Base-by-base conservation (phyloP, 352 stramenopile genomes). In the Pythium aristosporum region DNA sequence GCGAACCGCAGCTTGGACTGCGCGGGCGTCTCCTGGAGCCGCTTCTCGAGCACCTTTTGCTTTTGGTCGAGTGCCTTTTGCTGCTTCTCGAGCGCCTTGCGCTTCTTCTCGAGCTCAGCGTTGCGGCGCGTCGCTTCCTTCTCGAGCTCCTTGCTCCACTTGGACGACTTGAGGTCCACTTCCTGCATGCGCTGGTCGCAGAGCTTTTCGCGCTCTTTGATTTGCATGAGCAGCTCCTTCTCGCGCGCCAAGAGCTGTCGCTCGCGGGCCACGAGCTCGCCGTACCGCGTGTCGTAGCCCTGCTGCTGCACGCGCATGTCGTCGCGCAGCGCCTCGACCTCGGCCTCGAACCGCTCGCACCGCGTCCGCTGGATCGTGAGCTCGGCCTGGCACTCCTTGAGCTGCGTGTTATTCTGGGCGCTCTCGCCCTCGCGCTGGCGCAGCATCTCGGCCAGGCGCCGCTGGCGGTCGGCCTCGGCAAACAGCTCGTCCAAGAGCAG, bases 401-500 rank as follows among this genome's bases (percentile, higher is more conserved):
- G 49, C 7, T 61, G 20, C 18, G 41, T 25, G 15, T 60, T 48
- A 21, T 57, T 13, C 12, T 69, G 66, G 12, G 58, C 58, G 20
- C 53, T 63, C 30, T 63, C 50, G 41, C 48, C 66, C 9, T 79
- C 68, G 6, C 69, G 61, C 47, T 74, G 55, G 12, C 73, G 76
- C 52, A 82, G 57, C 37, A 65, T 55, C n/a, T 62, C 66, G 21
- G 80, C 72, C 18, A 74, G 52, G 47, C 82, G 72, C 11, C 74
- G 67, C 23, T 89, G 79, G 20, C 83, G 73, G 25, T 69, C 69
- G 34, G 79, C 53, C 55, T 89, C 84, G 18, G 68, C 50, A 41
- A 80, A 72, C n/a, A 88, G 60, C 37, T 85, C 82, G n/a, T 85
- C 72, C 21, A 89, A 44, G 12, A 88, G 72, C 52, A 71, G 65